A percentile compares a stretch with the other conserved stretches of the same genome.
Conservation (phyloP, 2,329 filamentous ascomycete species). For the Lachnellula willkommii region DNA sequence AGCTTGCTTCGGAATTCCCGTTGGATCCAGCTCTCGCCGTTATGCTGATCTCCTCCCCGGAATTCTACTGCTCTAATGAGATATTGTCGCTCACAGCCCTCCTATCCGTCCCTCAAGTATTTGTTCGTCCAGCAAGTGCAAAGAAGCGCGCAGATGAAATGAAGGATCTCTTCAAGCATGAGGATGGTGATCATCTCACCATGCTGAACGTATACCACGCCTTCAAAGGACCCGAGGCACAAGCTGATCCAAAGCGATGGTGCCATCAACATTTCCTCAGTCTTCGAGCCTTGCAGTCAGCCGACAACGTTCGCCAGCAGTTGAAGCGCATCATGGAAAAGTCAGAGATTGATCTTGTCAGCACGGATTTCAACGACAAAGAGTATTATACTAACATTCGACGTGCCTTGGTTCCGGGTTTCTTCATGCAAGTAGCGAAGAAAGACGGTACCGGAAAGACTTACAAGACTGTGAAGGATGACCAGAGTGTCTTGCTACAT, state of each 20-base stretch:
- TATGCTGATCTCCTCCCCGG: slow-evolving; percentile 95
- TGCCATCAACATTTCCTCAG: slow-evolving; percentile 96
- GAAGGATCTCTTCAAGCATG: slow-evolving; percentile 89
- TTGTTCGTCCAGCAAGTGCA: slow-evolving; percentile 77
- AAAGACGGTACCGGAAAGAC: slow-evolving; percentile 82
- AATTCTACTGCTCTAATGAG: slow-evolving; percentile 98
- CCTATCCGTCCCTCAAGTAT: slow-evolving; percentile 90
- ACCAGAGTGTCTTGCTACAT: slow-evolving; percentile 88
- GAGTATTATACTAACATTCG: slow-evolving; percentile 98
- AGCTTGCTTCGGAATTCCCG: slow-evolving; percentile 88
- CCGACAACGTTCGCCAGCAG: slow-evolving; percentile 89
- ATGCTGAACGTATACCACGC: slow-evolving; percentile 97
- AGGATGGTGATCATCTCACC: slow-evolving; percentile 91
- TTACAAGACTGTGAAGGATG: slow-evolving; percentile 94
- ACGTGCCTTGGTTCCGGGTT: slow-evolving; percentile 82
- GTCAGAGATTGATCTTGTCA: slow-evolving; percentile 76
- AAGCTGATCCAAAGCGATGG: slow-evolving; percentile 79
- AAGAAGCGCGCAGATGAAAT: slow-evolving; percentile 94
- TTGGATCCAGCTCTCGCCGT: slow-evolving; percentile 91
- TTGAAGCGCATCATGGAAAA: slow-evolving; percentile 97
- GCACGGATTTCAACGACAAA: slow-evolving; percentile 88
- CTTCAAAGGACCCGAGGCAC: slow-evolving; percentile 71
- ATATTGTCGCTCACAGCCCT: slow-evolving; percentile 92
- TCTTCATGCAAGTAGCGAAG: slow-evolving; percentile 99
- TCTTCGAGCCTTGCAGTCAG: slow-evolving; percentile 79